Evolutionary conservation across 208 protist species (phyloP).

Genomic region (Wallacemonas sp.): DNA sequence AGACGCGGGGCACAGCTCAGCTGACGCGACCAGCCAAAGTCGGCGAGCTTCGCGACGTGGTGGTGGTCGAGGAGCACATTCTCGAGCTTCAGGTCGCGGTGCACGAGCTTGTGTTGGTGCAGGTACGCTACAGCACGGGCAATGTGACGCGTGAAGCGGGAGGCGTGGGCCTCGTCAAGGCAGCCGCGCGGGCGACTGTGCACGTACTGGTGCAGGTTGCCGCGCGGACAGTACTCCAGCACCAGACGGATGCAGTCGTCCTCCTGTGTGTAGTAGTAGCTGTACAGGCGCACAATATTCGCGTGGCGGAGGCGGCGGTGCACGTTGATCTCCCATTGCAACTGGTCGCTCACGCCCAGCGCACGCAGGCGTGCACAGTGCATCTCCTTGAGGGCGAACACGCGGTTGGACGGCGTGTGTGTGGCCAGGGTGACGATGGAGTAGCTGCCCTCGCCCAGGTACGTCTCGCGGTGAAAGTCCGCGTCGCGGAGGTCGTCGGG

Average conservation of each 20-base stretch:
- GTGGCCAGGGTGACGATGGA: constrained; percentile 69
- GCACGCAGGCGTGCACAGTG: constrained; percentile 34
- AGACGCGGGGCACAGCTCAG: too few relatives aligned
- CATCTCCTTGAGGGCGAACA: constrained; percentile 83
- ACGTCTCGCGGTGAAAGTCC: constrained; percentile 62
- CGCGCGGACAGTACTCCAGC: constrained; percentile 70
- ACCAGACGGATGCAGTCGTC: constrained; percentile 53
- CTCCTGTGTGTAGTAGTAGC: constrained; percentile 66
- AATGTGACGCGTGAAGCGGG: constrained; percentile 71
- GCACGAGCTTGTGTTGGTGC: constrained; percentile 72
- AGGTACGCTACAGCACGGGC: constrained; percentile 69
- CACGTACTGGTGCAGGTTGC: constrained; percentile 61
- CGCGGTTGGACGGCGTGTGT: constrained; percentile 51
- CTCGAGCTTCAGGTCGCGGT: constrained; percentile 92
- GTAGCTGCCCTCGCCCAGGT: constrained; percentile 76
- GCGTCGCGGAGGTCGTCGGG: constrained; percentile 59
- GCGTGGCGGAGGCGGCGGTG: constrained; percentile 80
- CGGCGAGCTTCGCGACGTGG: constrained; percentile 96
- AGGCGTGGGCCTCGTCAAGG: constrained; percentile 46
- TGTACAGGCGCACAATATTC: constrained; percentile 82
- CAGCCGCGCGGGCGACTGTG: constrained; percentile 25
- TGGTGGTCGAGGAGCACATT: constrained; percentile 83
- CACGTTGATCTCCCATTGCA: constrained; percentile 84
- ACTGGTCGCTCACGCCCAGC: constrained; percentile 37
- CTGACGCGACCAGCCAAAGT: constrained; percentile 98